Percentiles rank a stretch among this genome's conserved stretches.
phyloP scores from a whole-genome alignment of 2,329 filamentous ascomycete species.

The Aspergillus sojae region DNA sequence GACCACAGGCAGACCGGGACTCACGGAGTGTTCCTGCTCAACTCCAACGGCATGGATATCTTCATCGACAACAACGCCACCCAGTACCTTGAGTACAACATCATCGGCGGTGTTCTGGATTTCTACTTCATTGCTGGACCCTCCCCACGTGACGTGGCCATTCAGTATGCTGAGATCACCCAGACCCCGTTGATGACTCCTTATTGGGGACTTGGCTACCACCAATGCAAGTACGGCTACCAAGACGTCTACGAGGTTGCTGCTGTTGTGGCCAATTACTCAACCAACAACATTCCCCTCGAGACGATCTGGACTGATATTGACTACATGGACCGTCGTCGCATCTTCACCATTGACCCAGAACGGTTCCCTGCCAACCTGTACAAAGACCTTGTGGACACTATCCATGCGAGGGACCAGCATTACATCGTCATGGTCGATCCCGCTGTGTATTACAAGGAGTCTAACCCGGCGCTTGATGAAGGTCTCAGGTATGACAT shows the following conservation, averaged over 20 bases:
- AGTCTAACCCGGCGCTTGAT: not conserved
- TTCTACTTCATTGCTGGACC: slow-evolving; percentile 68
- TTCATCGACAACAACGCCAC: slow-evolving; percentile 63
- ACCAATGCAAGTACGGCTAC: slow-evolving; percentile 68
- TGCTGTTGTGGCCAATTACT: slow-evolving; percentile 47
- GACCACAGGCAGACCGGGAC: slow-evolving; percentile 62
- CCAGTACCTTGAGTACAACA: slow-evolving; percentile 69
- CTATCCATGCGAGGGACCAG: slow-evolving; percentile 68
- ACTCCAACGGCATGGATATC: slow-evolving; percentile 77
- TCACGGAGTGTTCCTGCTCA: slow-evolving; percentile 71
- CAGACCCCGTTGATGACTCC: slow-evolving; percentile 63
- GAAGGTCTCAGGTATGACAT: not conserved
- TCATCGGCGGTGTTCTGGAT: slow-evolving; percentile 74
- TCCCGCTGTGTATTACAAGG: slow-evolving; percentile 41
- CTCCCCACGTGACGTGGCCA: slow-evolving; percentile 58
- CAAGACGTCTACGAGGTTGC: slow-evolving; percentile 48
- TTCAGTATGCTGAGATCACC: slow-evolving; percentile 61
- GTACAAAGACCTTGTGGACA: slow-evolving; percentile 66
- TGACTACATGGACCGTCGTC: slow-evolving; percentile 44
- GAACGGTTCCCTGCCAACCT: slow-evolving; percentile 40
- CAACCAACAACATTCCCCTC: slow-evolving; percentile 42
- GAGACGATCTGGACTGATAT: slow-evolving; percentile 52
- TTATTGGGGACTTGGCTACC: slow-evolving; percentile 65
- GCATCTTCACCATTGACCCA: slow-evolving; percentile 43
- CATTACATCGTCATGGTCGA: slow-evolving; percentile 80